phyloP scores from a whole-genome alignment of 208 protist genomes.

The Leptomonas pyrrhocoris region DNA sequence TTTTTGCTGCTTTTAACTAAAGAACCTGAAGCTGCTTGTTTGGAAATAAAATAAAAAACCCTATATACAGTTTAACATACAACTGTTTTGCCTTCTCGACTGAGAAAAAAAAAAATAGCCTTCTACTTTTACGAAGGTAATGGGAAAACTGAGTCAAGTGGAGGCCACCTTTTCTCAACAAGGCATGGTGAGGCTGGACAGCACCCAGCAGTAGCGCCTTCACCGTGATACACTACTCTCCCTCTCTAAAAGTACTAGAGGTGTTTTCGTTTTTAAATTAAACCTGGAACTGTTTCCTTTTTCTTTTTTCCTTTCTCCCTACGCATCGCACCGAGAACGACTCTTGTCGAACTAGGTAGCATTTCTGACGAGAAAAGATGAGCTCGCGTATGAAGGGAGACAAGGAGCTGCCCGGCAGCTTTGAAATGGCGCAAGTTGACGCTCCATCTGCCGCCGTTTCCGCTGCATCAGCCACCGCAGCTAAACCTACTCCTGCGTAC shows the following conservation, averaged over 20 bases:
- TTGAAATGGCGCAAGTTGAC: conserved; percentile 2
- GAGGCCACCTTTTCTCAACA: background rate
- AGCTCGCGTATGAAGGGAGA: background rate
- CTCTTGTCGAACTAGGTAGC: background rate
- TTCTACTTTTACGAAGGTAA: too few species aligned
- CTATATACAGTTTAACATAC: too few species aligned
- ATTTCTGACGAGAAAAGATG: conserved; percentile 1
- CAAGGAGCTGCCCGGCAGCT: background rate
- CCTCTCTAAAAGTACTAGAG: background rate
- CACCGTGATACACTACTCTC: background rate
- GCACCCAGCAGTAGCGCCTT: conserved; percentile 13
- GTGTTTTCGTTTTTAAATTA: background rate
- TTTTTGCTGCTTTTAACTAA: too few species aligned
- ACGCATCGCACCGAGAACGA: conserved; percentile 3
- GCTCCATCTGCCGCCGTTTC: background rate
- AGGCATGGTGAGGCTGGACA: background rate
- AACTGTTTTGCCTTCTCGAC: too few species aligned
- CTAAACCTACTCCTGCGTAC: background rate
- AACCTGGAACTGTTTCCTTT: conserved; percentile 6
- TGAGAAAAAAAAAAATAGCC: too few species aligned
- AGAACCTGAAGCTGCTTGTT: too few species aligned
- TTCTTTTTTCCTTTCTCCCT: conserved; percentile 6
- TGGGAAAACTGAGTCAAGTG: too few species aligned
- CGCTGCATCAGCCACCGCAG: background rate
- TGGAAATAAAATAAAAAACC: too few species aligned